These are phyloP conservation scores for Chytriomyces confervae DNA, from an alignment of 192 early-diverging fungal genomes.

Conservation along the genomic window DNA sequence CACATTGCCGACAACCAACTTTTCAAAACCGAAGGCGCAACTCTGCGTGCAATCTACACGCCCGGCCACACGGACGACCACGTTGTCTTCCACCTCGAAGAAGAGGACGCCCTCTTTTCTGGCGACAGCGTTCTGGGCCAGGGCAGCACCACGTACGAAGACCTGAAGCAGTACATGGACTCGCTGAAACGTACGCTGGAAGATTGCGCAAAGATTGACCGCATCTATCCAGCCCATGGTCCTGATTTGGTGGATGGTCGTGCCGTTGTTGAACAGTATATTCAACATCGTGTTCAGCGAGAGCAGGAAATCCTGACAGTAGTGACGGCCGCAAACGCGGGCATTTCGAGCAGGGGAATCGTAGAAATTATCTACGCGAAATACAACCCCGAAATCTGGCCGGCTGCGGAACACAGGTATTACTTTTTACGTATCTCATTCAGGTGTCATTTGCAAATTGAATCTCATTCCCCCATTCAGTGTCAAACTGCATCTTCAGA, in stretches of 20 bases:
- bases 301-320: slow-evolving; percentile 70
- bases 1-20: slow-evolving; percentile 63
- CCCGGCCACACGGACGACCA: slow-evolving; percentile 88
- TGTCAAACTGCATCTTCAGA: slow-evolving; percentile 22
- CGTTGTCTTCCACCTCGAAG: slow-evolving; percentile 69
- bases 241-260: slow-evolving; percentile 72
- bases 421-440: neutral
- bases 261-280: slow-evolving; percentile 73
- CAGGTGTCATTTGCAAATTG: neutral
- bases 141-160: slow-evolving; percentile 80
- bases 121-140: slow-evolving; percentile 86
- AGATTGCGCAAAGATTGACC: slow-evolving; percentile 36
- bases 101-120: slow-evolving; percentile 73
- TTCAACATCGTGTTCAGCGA: slow-evolving; percentile 75
- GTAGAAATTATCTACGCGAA: slow-evolving; percentile 22
- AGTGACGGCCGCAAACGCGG: neutral
- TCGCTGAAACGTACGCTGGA: slow-evolving; percentile 63
- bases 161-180: slow-evolving; percentile 71
- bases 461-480: neutral
- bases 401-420: slow-evolving; percentile 19
- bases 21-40: slow-evolving; percentile 67
- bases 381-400: slow-evolving; percentile 19
- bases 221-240: slow-evolving; percentile 81
- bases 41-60: slow-evolving; percentile 69
- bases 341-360: slow-evolving; percentile 1